Evolutionary conservation across 2,329 filamentous ascomycete genomes (phyloP).

Genomic region (Ophiosphaerella herpotricha): DNA sequence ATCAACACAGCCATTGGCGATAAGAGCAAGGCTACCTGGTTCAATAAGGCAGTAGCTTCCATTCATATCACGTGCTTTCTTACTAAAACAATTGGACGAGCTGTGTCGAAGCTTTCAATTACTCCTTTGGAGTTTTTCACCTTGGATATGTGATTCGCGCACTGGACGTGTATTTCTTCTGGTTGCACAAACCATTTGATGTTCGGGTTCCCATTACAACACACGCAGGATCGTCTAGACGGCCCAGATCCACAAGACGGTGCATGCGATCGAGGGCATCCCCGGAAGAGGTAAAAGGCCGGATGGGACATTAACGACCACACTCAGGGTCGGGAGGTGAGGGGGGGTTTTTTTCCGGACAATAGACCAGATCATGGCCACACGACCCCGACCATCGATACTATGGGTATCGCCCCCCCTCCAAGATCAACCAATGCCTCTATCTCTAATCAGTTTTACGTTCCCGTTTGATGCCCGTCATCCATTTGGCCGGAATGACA

Average conservation of each 20-base stretch:
- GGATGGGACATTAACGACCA: neutral
- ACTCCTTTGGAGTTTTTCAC: conserved; percentile 14
- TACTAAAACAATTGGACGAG: conserved; percentile 6
- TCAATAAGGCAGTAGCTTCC: conserved; percentile 8
- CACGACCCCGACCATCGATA: no score
- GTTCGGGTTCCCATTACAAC: conserved; percentile 1
- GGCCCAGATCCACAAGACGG: no score
- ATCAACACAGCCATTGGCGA: neutral
- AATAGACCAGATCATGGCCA: no score
- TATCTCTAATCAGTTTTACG: neutral
- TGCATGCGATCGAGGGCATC: no score
- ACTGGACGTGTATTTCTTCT: conserved; percentile 4
- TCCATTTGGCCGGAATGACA: neutral
- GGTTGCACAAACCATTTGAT: conserved; percentile 17
- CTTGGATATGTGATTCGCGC: conserved; percentile 12
- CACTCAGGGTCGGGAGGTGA: neutral
- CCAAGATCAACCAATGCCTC: neutral
- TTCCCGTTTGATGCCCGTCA: neutral
- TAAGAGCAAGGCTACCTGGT: conserved; percentile 12
- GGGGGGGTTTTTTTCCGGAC: no score
- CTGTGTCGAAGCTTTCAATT: conserved; percentile 2
- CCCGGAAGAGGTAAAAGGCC: no score
- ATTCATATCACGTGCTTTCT: conserved; percentile 14
- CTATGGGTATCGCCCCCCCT: no score
- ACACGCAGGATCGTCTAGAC: neutral